Conservation (phyloP, 495 filamentous ascomycete genomes). For the Thermochaetoides thermophila region DNA sequence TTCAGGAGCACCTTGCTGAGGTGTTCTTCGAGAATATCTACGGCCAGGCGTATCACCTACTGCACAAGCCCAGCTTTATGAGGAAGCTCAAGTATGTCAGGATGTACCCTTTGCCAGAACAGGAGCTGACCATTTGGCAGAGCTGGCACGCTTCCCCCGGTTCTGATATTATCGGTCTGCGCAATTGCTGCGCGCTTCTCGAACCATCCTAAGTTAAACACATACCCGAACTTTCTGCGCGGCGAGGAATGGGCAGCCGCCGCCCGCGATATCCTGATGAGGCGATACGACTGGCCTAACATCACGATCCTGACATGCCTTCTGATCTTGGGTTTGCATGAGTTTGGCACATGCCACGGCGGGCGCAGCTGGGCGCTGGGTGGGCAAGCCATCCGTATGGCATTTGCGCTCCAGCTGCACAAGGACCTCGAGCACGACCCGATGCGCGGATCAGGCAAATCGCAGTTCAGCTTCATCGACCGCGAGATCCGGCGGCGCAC, state of each 20-base stretch:
- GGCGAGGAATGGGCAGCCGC: conserved; percentile 81
- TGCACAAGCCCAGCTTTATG: conserved; percentile 96
- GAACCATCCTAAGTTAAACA: conserved; percentile 75
- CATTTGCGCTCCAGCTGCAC: conserved; percentile 87
- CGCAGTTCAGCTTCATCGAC: conserved; percentile 75
- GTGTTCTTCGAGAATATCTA: conserved; percentile 95
- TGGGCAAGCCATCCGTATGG: conserved; percentile 91
- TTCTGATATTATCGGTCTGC: conserved; percentile 80
- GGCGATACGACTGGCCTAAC: conserved; percentile 84
- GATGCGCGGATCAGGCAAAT: conserved; percentile 46
- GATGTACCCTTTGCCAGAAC: neutral
- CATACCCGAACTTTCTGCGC: conserved; percentile 73
- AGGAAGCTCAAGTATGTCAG: conserved; percentile 53
- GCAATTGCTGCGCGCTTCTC: conserved; percentile 89
- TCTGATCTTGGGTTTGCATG: conserved; percentile 76
- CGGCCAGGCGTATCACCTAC: conserved; percentile 85
- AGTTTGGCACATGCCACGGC: conserved; percentile 94
- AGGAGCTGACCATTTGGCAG: conserved; percentile 22
- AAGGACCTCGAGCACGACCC: conserved; percentile 85
- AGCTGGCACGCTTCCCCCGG: conserved; percentile 53
- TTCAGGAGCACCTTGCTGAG: conserved; percentile 89
- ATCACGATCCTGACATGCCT: conserved; percentile 88
- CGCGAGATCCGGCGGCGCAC: conserved; percentile 81
- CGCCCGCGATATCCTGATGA: conserved; percentile 70
- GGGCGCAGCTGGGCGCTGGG: conserved; percentile 91